A percentile compares a stretch with the other conserved stretches of the same genome.
Evolutionary conservation across 2,329 filamentous ascomycete genomes (phyloP).

Genomic region (Peltaster fructicola): DNA sequence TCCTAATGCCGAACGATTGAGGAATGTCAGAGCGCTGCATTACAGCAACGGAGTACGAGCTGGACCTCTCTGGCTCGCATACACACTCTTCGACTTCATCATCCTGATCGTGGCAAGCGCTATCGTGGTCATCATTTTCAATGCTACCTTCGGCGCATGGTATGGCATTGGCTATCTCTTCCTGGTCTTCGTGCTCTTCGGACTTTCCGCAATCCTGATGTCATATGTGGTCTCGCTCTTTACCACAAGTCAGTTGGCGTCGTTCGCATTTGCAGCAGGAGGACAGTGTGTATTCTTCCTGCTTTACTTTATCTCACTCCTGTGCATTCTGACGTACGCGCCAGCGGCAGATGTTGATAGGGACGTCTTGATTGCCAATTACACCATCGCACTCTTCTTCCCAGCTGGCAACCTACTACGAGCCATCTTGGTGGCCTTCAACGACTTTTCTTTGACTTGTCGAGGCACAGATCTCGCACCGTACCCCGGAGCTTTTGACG

Average conservation of each 20-base stretch:
- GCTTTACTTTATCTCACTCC: constrained; percentile 29
- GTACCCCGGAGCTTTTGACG: constrained; percentile 51
- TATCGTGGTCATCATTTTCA: constrained; percentile 52
- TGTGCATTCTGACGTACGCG: constrained; percentile 46
- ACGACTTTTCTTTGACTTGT: constrained; percentile 70
- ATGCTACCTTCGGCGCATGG: constrained; percentile 46
- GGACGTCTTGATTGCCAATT: constrained; percentile 53
- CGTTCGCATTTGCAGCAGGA: constrained; percentile 69
- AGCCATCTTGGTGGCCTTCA: constrained; percentile 59
- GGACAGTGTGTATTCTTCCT: constrained; percentile 43
- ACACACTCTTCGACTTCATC: constrained; percentile 61
- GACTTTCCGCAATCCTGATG: constrained; percentile 56
- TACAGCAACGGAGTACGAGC: constrained; percentile 83
- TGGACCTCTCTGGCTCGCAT: constrained; percentile 69
- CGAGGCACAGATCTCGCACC: constrained; percentile 41
- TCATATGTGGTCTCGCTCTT: constrained; percentile 72
- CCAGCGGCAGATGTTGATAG: constrained; percentile 51
- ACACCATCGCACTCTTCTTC: constrained; percentile 53
- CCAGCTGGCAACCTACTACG: constrained; percentile 62
- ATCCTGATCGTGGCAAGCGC: constrained; percentile 52
- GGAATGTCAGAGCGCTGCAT: constrained; percentile 66
- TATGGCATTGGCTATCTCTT: constrained; percentile 71
- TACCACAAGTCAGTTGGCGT: constrained; percentile 58
- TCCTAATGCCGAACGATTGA: constrained; percentile 64
- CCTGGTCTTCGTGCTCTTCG: constrained; percentile 63